A percentile compares a stretch with the other conserved stretches of the same genome.
These are phyloP conservation scores for Acanthamoeba lenticulata DNA, from an alignment of 208 protist genomes.

Conservation along the genomic window DNA sequence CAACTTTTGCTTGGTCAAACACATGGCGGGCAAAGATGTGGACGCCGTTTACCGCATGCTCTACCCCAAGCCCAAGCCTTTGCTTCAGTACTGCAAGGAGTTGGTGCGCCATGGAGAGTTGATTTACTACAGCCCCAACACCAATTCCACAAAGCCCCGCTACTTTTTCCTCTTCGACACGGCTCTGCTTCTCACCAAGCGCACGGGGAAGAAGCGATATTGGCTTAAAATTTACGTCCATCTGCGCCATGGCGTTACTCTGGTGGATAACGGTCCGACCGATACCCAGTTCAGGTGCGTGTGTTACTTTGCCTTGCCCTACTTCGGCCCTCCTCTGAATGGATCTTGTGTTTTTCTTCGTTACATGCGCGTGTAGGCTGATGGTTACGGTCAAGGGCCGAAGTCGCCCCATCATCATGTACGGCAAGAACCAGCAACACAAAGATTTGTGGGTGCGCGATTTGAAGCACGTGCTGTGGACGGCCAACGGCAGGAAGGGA, in stretches of 20 bases:
- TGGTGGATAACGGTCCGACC: background rate
- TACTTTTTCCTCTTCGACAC: constrained; percentile 61
- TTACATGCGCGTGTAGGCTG: background rate
- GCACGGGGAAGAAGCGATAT: background rate
- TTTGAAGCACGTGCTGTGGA: constrained; percentile 3
- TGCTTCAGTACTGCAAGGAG: background rate
- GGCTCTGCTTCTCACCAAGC: constrained; percentile 26
- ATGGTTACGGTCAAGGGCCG: background rate
- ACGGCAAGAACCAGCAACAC: background rate
- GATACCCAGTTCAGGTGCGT: background rate
- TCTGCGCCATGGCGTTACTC: background rate
- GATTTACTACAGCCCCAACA: constrained; percentile 39
- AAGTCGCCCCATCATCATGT: constrained; percentile 13
- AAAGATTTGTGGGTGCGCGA: background rate
- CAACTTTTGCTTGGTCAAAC: no score
- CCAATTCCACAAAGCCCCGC: constrained; percentile 26
- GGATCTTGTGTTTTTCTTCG: background rate
- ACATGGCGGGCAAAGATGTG: no score
- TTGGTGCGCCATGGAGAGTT: background rate
- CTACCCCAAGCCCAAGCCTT: background rate
- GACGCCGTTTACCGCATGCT: constrained; percentile 1
- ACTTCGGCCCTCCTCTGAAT: background rate
- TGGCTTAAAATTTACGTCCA: constrained; percentile 62
- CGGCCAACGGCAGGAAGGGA: background rate
- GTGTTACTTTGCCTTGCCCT: background rate